Percentiles rank a stretch among this genome's conserved stretches.
These are phyloP conservation scores for Fusarium sp. DNA, from an alignment of 2,329 filamentous ascomycete genomes.

Conservation along the genomic window DNA sequence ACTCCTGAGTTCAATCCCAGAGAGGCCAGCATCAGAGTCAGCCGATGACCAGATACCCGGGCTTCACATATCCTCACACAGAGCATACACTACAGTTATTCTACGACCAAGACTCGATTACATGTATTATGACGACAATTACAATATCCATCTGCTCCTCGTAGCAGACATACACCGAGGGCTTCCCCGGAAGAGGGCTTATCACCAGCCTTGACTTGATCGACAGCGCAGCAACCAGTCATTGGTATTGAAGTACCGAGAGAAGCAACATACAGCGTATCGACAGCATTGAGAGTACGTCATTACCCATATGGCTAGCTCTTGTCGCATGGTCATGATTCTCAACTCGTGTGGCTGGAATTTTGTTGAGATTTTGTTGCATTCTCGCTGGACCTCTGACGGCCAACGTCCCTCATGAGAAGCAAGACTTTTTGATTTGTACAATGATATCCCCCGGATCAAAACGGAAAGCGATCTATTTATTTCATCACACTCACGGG, in stretches of 20 bases:
- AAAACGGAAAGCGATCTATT: conserved; percentile 35
- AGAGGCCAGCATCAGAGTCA: conserved; percentile 36
- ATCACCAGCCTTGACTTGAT: not conserved
- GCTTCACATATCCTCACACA: not conserved
- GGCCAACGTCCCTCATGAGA: conserved; percentile 1
- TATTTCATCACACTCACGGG: conserved; percentile 9
- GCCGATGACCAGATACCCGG: conserved; percentile 9
- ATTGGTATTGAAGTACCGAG: not conserved
- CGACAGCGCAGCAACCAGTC: not conserved
- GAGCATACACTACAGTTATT: not conserved
- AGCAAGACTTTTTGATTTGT: conserved; percentile 30
- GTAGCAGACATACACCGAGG: not conserved
- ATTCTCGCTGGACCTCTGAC: conserved; percentile 2
- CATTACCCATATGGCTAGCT: not conserved
- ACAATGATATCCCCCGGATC: conserved; percentile 39
- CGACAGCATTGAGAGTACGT: not conserved
- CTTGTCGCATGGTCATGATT: conserved; percentile 1
- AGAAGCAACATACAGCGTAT: not conserved
- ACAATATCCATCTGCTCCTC: not conserved
- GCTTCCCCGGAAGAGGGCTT: not conserved
- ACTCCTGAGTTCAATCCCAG: conserved; percentile 50
- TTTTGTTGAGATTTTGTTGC: conserved; percentile 2
- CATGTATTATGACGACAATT: conserved; percentile 17
- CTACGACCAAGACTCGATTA: conserved; percentile 4
- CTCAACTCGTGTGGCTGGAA: not conserved